Evolutionary conservation across 2,329 filamentous ascomycete species (phyloP).

Genomic region (Aspergillaceae sp.): DNA sequence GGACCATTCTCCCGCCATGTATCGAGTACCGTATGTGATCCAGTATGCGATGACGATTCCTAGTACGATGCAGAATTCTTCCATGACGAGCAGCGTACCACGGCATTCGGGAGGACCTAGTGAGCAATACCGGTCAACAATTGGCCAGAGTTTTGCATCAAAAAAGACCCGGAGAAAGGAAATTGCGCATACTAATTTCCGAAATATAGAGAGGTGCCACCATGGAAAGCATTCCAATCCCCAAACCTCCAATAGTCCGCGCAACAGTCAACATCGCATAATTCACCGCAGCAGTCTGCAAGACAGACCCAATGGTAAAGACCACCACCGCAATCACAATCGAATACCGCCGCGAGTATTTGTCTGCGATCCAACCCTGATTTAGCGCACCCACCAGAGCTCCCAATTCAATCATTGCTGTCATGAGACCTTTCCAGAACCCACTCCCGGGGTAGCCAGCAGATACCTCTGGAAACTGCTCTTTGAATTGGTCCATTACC

Average conservation of each 20-base stretch:
- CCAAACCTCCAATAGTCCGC: constrained; percentile 43
- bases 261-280: constrained; percentile 46
- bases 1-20: constrained; percentile 38
- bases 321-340: constrained; percentile 45
- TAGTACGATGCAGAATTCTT: constrained; percentile 35
- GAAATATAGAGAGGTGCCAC: constrained; percentile 47
- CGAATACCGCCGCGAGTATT: constrained; percentile 44
- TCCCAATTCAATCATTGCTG: constrained; percentile 49
- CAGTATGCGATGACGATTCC: constrained; percentile 37
- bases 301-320: constrained; percentile 43
- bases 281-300: constrained; percentile 44
- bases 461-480: constrained; percentile 37
- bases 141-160: no score
- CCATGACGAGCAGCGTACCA: constrained; percentile 37
- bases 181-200: constrained; percentile 34
- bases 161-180: not conserved
- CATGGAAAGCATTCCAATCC: constrained; percentile 44
- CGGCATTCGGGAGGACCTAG: constrained; percentile 39
- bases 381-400: constrained; percentile 41
- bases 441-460: constrained; percentile 29
- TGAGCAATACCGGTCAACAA: not conserved
- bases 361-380: constrained; percentile 45
- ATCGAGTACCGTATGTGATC: constrained; percentile 37
- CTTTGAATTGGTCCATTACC: constrained; percentile 46
- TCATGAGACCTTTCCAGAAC: constrained; percentile 41